These are phyloP conservation scores for Prunus davidiana DNA, from an alignment of 306 rosid species.

Conservation along the genomic window DNA sequence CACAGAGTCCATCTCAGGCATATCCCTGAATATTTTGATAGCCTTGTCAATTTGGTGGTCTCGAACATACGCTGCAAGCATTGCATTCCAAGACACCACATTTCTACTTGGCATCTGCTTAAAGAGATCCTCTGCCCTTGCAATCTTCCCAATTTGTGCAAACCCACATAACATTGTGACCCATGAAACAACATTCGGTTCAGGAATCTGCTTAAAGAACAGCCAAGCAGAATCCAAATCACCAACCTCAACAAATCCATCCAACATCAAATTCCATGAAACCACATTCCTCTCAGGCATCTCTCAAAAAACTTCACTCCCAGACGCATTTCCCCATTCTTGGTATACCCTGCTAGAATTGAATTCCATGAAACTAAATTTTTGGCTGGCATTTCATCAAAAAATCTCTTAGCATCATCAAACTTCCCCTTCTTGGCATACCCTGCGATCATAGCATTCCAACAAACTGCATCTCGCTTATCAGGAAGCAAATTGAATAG, in stretches of 20 bases:
- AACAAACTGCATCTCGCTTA: constrained; percentile 56
- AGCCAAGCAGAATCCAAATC: constrained; percentile 70
- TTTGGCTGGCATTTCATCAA: constrained; percentile 65
- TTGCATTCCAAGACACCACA: constrained; percentile 87
- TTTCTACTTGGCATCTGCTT: constrained; percentile 62
- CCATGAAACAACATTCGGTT: constrained; percentile 56
- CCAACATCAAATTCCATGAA: constrained; percentile 78
- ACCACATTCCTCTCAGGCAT: constrained; percentile 64
- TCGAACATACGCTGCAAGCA: constrained; percentile 70
- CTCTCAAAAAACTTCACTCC: constrained; percentile 57
- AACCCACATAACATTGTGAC: constrained; percentile 75
- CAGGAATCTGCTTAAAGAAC: constrained; percentile 54
- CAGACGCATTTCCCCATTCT: constrained; percentile 58
- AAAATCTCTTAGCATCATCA: constrained; percentile 51
- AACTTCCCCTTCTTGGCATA: constrained; percentile 65
- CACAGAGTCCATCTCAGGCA: constrained; percentile 62
- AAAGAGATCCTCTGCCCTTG: constrained; percentile 60
- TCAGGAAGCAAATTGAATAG: constrained; percentile 61
- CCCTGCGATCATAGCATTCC: constrained; percentile 81
- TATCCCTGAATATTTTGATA: constrained; percentile 45
- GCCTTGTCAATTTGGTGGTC: constrained; percentile 64
- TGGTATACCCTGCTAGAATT: constrained; percentile 68
- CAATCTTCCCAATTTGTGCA: constrained; percentile 52
- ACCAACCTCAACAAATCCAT: constrained; percentile 57
- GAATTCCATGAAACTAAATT: constrained; percentile 77